Conservation (phyloP, 495 filamentous ascomycete genomes). For the Parachaetomium inaequale region DNA sequence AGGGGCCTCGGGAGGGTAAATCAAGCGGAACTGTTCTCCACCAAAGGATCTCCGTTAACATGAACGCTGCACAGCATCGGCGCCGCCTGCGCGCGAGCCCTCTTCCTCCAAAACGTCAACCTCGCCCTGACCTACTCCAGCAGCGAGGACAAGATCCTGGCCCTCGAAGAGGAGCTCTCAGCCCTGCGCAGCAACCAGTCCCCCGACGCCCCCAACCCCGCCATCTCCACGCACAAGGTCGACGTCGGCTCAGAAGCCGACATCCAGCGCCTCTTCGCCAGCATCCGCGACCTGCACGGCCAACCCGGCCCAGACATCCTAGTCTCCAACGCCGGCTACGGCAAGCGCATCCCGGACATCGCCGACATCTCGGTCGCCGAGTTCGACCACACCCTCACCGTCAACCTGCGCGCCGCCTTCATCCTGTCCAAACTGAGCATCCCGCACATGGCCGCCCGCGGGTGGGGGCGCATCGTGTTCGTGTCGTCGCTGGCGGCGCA, state of each 20-base stretch:
- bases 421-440: conserved; percentile 62
- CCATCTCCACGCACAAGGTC: conserved; percentile 52
- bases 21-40: background rate
- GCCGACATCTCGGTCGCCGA: conserved; percentile 50
- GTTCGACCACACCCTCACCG: conserved; percentile 62
- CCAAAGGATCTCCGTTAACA: background rate
- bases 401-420: conserved; percentile 65
- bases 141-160: conserved; percentile 45
- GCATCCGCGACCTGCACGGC: conserved; percentile 51
- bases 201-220: background rate
- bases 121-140: conserved; percentile 61
- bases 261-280: conserved; percentile 49
- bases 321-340: conserved; percentile 47
- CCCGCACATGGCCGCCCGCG: conserved; percentile 58
- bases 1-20: conserved; percentile 63
- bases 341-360: conserved; percentile 33
- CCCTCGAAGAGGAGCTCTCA: conserved; percentile 40
- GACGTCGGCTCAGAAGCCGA: conserved; percentile 53
- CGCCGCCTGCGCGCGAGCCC: conserved; percentile 54
- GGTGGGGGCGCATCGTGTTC: conserved; percentile 66
- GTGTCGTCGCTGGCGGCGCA: conserved; percentile 65
- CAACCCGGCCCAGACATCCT: conserved; percentile 58
- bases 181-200: conserved; percentile 2
- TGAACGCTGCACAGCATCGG: conserved; percentile 49
- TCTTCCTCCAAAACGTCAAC: conserved; percentile 51